Evolutionary conservation across 2,329 filamentous ascomycete genomes (phyloP).

Genomic region (Paramyrothecium roridum): DNA sequence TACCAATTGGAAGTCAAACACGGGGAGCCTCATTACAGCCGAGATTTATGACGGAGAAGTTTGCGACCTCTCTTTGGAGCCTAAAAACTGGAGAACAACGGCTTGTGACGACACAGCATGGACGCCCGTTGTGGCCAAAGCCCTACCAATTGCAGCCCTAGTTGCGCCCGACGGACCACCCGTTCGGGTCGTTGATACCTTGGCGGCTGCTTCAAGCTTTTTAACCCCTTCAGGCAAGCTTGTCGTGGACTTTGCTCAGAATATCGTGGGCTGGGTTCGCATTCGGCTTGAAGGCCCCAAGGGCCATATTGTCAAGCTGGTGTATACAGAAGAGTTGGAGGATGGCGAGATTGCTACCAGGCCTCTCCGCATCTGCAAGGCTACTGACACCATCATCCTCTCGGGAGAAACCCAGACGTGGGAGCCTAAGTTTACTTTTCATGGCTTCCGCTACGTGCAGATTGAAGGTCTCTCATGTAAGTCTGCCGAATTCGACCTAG

Average conservation of each 20-base stretch:
- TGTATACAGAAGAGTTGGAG: conserved; percentile 52
- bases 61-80: conserved; percentile 33
- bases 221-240: conserved; percentile 35
- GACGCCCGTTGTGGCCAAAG: not conserved
- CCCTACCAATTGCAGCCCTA: too few relatives aligned
- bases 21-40: conserved; percentile 23
- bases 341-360: conserved; percentile 33
- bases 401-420: conserved; percentile 19
- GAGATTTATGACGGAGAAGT: conserved; percentile 49
- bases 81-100: not conserved
- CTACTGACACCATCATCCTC: conserved; percentile 26
- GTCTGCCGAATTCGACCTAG: conserved; percentile 8
- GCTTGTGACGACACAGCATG: not conserved
- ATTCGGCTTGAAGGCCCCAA: conserved; percentile 29
- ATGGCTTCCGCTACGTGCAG: conserved; percentile 51
- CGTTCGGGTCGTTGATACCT: not conserved
- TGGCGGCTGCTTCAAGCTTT: not conserved
- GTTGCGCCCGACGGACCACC: too few relatives aligned
- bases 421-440: conserved; percentile 47
- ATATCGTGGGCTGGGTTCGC: conserved; percentile 47
- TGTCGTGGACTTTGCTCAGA: conserved; percentile 52
- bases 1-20: conserved; percentile 27
- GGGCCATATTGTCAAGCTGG: conserved; percentile 38
- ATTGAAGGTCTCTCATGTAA: conserved; percentile 34
- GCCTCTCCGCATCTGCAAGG: conserved; percentile 38